Base-by-base conservation (phyloP, 176 grass and related monocot genomes). In the Metroxylon sagu region DNA sequence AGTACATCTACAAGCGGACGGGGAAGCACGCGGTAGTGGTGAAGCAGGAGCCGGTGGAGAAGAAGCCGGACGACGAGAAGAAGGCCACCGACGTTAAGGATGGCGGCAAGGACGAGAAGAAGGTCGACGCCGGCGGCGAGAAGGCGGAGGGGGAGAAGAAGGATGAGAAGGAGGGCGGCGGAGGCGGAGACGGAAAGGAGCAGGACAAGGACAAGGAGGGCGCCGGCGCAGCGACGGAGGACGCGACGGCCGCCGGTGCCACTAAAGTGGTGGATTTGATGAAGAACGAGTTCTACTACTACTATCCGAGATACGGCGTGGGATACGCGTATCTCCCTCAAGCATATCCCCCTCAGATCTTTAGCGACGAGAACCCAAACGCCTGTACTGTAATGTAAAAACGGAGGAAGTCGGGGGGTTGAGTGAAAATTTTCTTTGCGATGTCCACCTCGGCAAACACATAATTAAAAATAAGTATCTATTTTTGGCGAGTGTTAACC, bases 1-100 rank as follows among this genome's bases (percentile, higher is more conserved):
- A 78, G 74, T 79, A 92, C 69, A 66, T 98, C 54, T 82, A 98
- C 81, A 85, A 81, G 84, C 73, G 66, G 65, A 89, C 84, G n/a
- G 93, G 93, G 57, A 92, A 78, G 73, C 87, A 91, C n/a, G 93
- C 87, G 3, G 72, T 86, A 56, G 60, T 98, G 2, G 61, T 82
- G 5, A 98, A 89, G 81, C 78, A 83, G 0, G 93, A 89, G 60
- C 64, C 55, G 49, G 48, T 18, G 74, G 66, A 4, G 50, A 66
- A 67, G 65, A 54, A 67, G 52, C 3, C 53, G 16, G 63, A 29
- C 3, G 70, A 73, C 3, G 56, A 49, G 23, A 74, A 80, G 29
- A 15, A 14, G 4, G 66, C 30, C 26, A 35, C 18, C 52, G 66
- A 61, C 64, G 74, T 51, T 61, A 55, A 61, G 25, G 71, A 43